phyloP scores from a whole-genome alignment of 2,329 filamentous ascomycete species.

The Sporothrix curviconia region DNA sequence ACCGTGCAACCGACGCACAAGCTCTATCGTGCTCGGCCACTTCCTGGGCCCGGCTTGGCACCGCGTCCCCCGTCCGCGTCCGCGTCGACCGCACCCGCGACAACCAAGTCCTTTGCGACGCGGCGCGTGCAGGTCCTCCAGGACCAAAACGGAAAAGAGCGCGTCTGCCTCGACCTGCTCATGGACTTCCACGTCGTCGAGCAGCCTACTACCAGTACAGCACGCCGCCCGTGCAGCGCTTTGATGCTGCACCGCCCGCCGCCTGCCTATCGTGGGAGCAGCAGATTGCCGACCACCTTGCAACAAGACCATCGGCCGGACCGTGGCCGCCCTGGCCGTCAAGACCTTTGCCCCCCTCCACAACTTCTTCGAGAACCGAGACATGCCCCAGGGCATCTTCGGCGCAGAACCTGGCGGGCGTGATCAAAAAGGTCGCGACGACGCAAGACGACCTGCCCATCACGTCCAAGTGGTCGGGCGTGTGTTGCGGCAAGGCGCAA shows the following conservation, averaged over 20 bases:
- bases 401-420: neutral
- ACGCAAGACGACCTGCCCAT: neutral
- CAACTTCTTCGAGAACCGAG: neutral
- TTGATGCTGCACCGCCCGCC: neutral
- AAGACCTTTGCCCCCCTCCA: neutral
- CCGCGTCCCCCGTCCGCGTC: neutral
- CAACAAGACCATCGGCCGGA: too few relatives aligned
- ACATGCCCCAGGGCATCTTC: neutral
- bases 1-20: neutral
- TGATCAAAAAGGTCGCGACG: neutral
- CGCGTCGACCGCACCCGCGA: neutral
- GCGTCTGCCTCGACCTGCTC: neutral
- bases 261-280: neutral
- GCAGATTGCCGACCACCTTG: neutral
- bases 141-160: neutral
- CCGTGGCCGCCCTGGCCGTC: neutral
- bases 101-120: neutral
- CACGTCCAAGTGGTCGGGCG: neutral
- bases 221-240: neutral
- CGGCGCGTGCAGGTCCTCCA: neutral
- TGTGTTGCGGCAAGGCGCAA: neutral
- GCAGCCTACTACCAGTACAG: neutral
- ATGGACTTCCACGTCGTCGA: neutral
- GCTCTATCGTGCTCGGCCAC: neutral
- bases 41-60: neutral